These are phyloP conservation scores for Penicillium vulpinum DNA, from an alignment of 2,329 filamentous ascomycete genomes.

Conservation along the genomic window DNA sequence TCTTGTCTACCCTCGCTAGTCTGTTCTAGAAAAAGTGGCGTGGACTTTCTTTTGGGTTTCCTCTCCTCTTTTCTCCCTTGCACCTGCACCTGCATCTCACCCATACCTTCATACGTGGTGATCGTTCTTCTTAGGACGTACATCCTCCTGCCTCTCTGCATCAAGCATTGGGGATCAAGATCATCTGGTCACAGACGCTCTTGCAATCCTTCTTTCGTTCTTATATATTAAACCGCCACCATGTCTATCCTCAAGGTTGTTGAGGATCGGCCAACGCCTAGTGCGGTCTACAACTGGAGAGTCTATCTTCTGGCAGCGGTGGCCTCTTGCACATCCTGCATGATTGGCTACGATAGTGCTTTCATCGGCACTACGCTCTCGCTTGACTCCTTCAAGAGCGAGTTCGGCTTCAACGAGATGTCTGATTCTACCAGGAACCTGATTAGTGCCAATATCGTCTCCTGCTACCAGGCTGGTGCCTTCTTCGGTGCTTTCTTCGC, in stretches of 20 bases:
- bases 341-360: slow-evolving; percentile 67
- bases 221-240: slow-evolving; percentile 7
- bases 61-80: not conserved
- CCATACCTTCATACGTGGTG: not conserved
- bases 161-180: slow-evolving; percentile 8
- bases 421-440: slow-evolving; percentile 43
- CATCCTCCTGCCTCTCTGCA: slow-evolving; percentile 11
- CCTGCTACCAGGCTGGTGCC: slow-evolving; percentile 77
- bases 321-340: slow-evolving; percentile 59
- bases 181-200: not conserved
- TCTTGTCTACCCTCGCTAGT: slow-evolving; percentile 9
- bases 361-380: slow-evolving; percentile 78
- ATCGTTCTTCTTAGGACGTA: slow-evolving; percentile 7
- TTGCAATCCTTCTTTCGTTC: not conserved
- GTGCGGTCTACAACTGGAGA: slow-evolving; percentile 61
- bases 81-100: not conserved
- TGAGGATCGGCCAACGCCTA: slow-evolving; percentile 55
- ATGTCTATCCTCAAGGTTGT: slow-evolving; percentile 45
- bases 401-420: slow-evolving; percentile 65
- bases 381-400: slow-evolving; percentile 65
- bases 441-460: slow-evolving; percentile 74
- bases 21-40: slow-evolving; percentile 1
- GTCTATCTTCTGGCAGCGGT: slow-evolving; percentile 57
- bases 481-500: slow-evolving; percentile 77
- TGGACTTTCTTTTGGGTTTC: slow-evolving; percentile 6